Evolutionary conservation across 768 basidiomycete species (phyloP).

Genomic region (Boletus subparvulus): DNA sequence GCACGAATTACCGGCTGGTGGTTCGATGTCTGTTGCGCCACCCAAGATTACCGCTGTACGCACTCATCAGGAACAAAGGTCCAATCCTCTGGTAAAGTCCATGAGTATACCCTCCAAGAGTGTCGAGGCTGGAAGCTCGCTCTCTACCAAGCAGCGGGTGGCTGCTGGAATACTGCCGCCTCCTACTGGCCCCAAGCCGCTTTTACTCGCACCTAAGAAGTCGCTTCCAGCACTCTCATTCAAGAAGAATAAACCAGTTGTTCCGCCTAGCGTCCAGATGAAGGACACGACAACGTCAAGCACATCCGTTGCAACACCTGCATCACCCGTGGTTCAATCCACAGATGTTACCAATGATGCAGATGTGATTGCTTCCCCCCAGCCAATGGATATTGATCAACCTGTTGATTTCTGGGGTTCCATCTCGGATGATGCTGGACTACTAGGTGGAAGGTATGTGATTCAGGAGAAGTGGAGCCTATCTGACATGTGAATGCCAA

Average conservation of each 20-base stretch:
- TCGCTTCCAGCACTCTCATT: slow-evolving; percentile 39
- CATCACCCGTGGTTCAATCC: slow-evolving; percentile 10
- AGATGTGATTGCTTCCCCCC: slow-evolving; percentile 13
- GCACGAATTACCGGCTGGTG: slow-evolving; percentile 3
- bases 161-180: slow-evolving; percentile 41
- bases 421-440: slow-evolving; percentile 7
- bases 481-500: background rate
- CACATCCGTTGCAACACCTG: background rate
- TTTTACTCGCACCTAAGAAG: slow-evolving; percentile 21
- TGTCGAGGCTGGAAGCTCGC: slow-evolving; percentile 34
- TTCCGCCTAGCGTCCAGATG: slow-evolving; percentile 3
- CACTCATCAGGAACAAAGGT: slow-evolving; percentile 32
- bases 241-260: slow-evolving; percentile 40
- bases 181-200: slow-evolving; percentile 35
- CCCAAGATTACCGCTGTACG: slow-evolving; percentile 18
- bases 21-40: slow-evolving; percentile 6
- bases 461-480: background rate
- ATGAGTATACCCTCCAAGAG: slow-evolving; percentile 24
- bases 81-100: slow-evolving; percentile 34
- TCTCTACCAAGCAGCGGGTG: slow-evolving; percentile 53
- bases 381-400: slow-evolving; percentile 22
- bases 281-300: slow-evolving; percentile 12
- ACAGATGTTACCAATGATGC: background rate
- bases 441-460: slow-evolving; percentile 14
- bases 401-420: slow-evolving; percentile 13